Percentiles rank a stretch among this genome's conserved stretches.
phyloP scores from a whole-genome alignment of 139 green algal genomes.

The Trebouxia sp. region DNA sequence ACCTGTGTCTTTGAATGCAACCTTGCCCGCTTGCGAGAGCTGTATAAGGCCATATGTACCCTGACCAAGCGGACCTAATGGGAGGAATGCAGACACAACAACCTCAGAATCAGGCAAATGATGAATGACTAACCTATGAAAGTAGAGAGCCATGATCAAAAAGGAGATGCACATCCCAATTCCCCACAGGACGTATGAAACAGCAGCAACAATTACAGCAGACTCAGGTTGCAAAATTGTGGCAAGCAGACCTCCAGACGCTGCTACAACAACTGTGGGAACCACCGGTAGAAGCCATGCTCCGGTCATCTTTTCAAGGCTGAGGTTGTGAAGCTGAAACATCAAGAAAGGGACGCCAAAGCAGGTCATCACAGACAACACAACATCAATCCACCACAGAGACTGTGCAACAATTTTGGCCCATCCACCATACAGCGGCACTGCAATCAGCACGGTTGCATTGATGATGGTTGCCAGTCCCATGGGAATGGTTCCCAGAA shows the following conservation, averaged over 20 bases:
- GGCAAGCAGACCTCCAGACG: constrained; percentile 8
- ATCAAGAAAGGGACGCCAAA: constrained; percentile 33
- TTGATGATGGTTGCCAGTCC: constrained; percentile 33
- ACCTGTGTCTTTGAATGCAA: not conserved
- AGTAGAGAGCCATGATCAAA: constrained; percentile 32
- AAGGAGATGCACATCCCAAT: constrained; percentile 28
- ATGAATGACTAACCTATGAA: constrained; percentile 25
- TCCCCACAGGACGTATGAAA: constrained; percentile 12
- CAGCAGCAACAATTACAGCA: not conserved
- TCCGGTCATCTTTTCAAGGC: constrained; percentile 29
- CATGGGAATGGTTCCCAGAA: constrained; percentile 27
- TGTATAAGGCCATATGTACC: constrained; percentile 21
- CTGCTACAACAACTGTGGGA: constrained; percentile 12
- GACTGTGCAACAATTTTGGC: not conserved
- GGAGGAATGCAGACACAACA: constrained; percentile 33
- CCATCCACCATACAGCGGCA: constrained; percentile 10
- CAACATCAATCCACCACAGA: constrained; percentile 35
- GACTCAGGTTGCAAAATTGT: not conserved
- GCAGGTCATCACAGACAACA: constrained; percentile 20
- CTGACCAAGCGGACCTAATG: constrained; percentile 30
- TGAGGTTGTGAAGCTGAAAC: constrained; percentile 30
- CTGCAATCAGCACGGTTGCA: constrained; percentile 30
- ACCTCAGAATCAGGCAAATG: constrained; percentile 31
- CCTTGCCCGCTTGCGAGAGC: constrained; percentile 11
- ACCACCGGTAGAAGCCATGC: constrained; percentile 33